Evolutionary conservation across 352 stramenopile genomes (phyloP), one percentile per base, ranked within the genome.

Genomic region (Phytophthora gonapodyides): DNA sequence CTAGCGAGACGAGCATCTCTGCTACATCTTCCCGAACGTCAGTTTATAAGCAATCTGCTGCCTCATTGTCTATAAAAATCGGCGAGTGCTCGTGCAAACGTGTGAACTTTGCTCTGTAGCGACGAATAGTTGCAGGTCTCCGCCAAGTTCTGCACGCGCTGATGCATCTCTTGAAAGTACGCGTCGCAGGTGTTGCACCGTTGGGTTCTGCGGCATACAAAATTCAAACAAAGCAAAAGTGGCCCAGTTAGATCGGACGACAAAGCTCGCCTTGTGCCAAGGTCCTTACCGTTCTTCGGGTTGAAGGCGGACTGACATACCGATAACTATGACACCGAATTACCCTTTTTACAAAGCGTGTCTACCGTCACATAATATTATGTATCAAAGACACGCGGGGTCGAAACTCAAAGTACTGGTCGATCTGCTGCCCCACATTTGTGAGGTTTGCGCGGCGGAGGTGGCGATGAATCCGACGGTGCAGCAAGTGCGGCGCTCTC

Each of bases 121-220:
- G 75, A 75, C 30, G 71, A 67, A 31, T 75, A 72, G 12, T 47
- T 71, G 10, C 45, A 51, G 21, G 42, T 69, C 11, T 76, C 45
- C 11, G 75, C 61, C 10, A 88, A 51, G 1, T 61, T 41, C 19
- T 80, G 66, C 34, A 88, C 54, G 10, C 76, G 68, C 17, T 69
- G 69, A 11, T 87, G 67, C 57, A 94, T 87, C 24, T 91, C 78
- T 35, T 88, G 71, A 56, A 94, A 94, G 27, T 75, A 83, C 8
- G 54, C 49, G 47, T 91, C 78, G 49, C 85, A 94, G 27, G 67
- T 64, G 9, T 75, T 72, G 60, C 82, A 94, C 4, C 81, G 76
- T 63, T 89, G 71, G 12, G 62, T 61, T 51, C 82, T 88, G 36
- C 21, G 21, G 21, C 21, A 24, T 24, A 24, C 21, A 24, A 24